Evolutionary conservation across 306 rosid species (phyloP).

Genomic region (Trifolium subterraneum): DNA sequence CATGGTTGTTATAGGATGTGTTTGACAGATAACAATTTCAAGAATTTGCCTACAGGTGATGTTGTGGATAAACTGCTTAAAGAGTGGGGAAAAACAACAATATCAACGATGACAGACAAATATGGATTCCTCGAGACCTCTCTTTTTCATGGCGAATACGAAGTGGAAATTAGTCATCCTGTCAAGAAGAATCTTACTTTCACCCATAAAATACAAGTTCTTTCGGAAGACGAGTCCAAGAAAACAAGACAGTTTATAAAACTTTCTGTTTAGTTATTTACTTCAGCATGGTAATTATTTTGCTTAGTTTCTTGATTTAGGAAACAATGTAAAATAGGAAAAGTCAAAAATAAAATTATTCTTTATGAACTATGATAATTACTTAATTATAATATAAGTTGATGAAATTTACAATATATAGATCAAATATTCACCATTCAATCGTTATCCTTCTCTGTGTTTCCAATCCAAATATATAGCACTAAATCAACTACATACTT

Average conservation of each 20-base stretch:
- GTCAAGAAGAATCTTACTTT: background rate
- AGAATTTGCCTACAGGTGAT: conserved; percentile 67
- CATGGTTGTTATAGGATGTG: conserved; percentile 64
- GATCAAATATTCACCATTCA: too few relatives aligned
- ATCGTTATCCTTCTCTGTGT: too few relatives aligned
- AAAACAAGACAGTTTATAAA: background rate
- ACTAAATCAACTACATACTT: too few relatives aligned
- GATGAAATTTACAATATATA: too few relatives aligned
- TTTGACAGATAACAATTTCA: conserved; percentile 67
- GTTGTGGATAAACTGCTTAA: conserved; percentile 67
- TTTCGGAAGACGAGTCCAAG: background rate
- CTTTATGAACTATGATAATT: too few relatives aligned
- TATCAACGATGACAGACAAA: conserved; percentile 30
- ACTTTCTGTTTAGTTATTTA: background rate
- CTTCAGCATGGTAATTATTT: too few relatives aligned
- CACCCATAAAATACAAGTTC: conserved; percentile 19
- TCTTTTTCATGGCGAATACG: conserved; percentile 45
- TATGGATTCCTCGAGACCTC: conserved; percentile 37
- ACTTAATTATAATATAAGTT: too few relatives aligned
- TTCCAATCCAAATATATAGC: too few relatives aligned
- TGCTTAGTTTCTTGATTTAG: too few relatives aligned
- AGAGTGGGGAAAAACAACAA: conserved; percentile 54
- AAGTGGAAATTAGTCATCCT: conserved; percentile 33
- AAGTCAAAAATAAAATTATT: too few relatives aligned
- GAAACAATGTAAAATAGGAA: too few relatives aligned